These are phyloP conservation scores for Wickerhamiella nectarea DNA, from an alignment of 805 yeast genomes.

Conservation along the genomic window DNA sequence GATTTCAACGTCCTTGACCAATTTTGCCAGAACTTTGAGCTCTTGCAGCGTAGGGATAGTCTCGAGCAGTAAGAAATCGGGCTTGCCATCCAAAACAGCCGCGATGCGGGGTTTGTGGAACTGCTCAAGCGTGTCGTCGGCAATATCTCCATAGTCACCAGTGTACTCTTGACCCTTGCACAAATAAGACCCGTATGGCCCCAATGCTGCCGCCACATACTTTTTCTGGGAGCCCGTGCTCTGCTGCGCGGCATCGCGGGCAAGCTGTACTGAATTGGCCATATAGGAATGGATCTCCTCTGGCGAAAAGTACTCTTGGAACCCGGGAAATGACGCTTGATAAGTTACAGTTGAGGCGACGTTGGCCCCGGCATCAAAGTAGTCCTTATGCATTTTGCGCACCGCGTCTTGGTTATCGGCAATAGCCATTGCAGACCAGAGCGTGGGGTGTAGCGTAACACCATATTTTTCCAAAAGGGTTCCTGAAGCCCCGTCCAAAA, in stretches of 20 bases:
- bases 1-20: constrained; percentile 26
- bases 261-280: constrained; percentile 18
- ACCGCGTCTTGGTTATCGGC: constrained; percentile 33
- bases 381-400: constrained; percentile 36
- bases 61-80: constrained; percentile 51
- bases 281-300: constrained; percentile 25
- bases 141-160: constrained; percentile 43
- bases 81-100: constrained; percentile 27
- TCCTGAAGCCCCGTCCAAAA: constrained; percentile 55
- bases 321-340: constrained; percentile 36
- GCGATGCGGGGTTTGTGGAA: constrained; percentile 40
- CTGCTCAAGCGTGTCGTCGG: constrained; percentile 29
- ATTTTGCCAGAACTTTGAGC: constrained; percentile 34
- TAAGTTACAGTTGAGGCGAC: constrained; percentile 45
- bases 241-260: constrained; percentile 20
- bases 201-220: constrained; percentile 48
- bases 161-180: constrained; percentile 61
- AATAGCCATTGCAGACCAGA: constrained; percentile 52
- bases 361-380: constrained; percentile 42
- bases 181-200: constrained; percentile 63
- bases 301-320: background rate
- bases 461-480: constrained; percentile 44
- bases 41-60: constrained; percentile 57
- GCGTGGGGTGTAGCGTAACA: constrained; percentile 31
- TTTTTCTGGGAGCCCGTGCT: background rate